phyloP scores from a whole-genome alignment of 2,329 filamentous ascomycete genomes.

The Epichloe aotearoae region DNA sequence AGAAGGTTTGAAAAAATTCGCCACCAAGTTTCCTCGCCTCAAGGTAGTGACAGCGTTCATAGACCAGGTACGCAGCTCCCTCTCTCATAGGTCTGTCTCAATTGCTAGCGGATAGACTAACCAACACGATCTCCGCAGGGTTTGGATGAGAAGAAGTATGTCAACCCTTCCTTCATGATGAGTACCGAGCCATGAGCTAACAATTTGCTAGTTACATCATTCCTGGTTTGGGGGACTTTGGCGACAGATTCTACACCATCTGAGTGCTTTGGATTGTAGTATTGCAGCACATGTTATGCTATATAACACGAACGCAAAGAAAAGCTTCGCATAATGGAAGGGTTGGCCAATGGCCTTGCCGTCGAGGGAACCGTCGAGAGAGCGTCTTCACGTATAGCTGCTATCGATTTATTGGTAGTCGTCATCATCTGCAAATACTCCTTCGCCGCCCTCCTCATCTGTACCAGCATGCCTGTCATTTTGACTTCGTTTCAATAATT shows the following conservation, averaged over 20 bases:
- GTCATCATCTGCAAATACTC: slow-evolving; percentile 40
- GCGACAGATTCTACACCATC: slow-evolving; percentile 89
- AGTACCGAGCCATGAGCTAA: slow-evolving; percentile 19
- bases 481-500: slow-evolving; percentile 6
- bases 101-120: neutral
- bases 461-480: slow-evolving; percentile 20
- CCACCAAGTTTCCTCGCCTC: slow-evolving; percentile 75
- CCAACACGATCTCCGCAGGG: slow-evolving; percentile 33
- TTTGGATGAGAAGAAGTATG: slow-evolving; percentile 93
- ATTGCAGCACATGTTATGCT: neutral
- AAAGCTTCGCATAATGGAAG: neutral
- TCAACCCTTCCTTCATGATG: neutral
- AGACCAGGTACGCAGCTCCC: slow-evolving; percentile 46
- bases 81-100: neutral
- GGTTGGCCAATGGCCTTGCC: neutral
- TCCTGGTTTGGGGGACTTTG: slow-evolving; percentile 87
- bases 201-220: slow-evolving; percentile 66
- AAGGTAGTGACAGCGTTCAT: slow-evolving; percentile 93
- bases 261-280: slow-evolving; percentile 23
- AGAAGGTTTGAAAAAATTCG: slow-evolving; percentile 80
- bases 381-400: neutral
- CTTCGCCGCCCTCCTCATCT: slow-evolving; percentile 40
- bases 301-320: neutral
- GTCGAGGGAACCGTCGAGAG: neutral
- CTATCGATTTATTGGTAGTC: slow-evolving; percentile 32